Evolutionary conservation across 306 rosid species (phyloP).

Genomic region (Sicyos baderoa): DNA sequence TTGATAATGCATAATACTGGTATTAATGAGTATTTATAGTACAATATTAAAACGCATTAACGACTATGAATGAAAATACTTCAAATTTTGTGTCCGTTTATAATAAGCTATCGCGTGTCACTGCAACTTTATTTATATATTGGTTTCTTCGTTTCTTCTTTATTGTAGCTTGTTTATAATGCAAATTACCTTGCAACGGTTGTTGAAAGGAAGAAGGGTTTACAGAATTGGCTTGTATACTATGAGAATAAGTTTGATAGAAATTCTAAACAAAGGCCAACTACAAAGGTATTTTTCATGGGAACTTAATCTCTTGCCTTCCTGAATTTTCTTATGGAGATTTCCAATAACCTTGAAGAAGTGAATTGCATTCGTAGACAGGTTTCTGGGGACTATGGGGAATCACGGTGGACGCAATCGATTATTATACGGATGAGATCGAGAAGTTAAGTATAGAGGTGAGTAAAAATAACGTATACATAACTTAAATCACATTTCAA

Average conservation of each 20-base stretch:
- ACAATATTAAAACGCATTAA: too few species aligned
- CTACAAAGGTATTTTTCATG: constrained; percentile 63
- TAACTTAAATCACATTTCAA: background rate
- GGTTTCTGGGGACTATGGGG: constrained; percentile 65
- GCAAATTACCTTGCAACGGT: constrained; percentile 64
- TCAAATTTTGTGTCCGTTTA: too few species aligned
- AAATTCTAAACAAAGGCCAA: constrained; percentile 44
- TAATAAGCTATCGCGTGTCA: background rate
- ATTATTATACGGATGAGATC: constrained; percentile 39
- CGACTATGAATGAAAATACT: too few species aligned
- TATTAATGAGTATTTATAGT: too few species aligned
- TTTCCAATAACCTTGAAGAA: constrained; percentile 31
- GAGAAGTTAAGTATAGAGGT: constrained; percentile 43
- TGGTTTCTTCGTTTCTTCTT: background rate
- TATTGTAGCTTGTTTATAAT: constrained; percentile 63
- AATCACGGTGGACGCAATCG: constrained; percentile 57
- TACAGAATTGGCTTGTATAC: constrained; percentile 57
- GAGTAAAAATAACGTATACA: constrained; percentile 23
- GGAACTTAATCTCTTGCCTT: background rate
- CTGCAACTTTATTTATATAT: background rate
- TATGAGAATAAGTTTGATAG: constrained; percentile 75
- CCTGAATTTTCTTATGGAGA: constrained; percentile 19
- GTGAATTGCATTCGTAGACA: constrained; percentile 52
- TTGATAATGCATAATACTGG: too few species aligned
- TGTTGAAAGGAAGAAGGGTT: constrained; percentile 48